A percentile compares a stretch with the other conserved stretches of the same genome.
These are phyloP conservation scores for Monoraphidium neglectum DNA, from an alignment of 139 green algal species.

Conservation along the genomic window DNA sequence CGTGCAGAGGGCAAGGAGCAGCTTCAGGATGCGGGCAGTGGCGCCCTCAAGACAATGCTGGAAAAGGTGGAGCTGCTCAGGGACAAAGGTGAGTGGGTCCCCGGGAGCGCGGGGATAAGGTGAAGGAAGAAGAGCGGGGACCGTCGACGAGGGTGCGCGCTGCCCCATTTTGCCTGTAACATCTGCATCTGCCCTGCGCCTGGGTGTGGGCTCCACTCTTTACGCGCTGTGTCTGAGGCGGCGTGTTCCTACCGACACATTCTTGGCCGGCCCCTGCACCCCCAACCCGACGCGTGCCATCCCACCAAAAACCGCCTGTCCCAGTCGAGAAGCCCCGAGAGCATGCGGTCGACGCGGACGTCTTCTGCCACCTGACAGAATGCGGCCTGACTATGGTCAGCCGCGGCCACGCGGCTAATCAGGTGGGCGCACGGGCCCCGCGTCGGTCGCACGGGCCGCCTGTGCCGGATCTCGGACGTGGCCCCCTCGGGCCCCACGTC, in stretches of 20 bases:
- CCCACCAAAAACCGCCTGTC: neutral
- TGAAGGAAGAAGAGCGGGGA: neutral
- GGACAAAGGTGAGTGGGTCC: constrained; percentile 9
- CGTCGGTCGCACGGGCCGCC: neutral
- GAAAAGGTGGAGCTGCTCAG: constrained; percentile 7
- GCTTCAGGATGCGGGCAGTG: neutral
- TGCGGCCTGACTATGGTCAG: constrained; percentile 34
- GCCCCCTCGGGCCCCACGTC: neutral
- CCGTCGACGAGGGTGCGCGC: neutral
- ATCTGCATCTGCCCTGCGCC: neutral
- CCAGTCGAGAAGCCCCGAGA: constrained; percentile 61
- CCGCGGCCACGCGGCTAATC: constrained; percentile 23
- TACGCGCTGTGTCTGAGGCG: neutral
- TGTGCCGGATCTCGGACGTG: neutral
- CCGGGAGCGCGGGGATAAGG: too few species aligned
- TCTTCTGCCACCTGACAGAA: constrained; percentile 53
- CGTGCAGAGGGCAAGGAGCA: constrained; percentile 32
- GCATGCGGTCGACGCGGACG: constrained; percentile 54
- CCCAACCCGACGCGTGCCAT: neutral
- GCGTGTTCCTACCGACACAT: neutral
- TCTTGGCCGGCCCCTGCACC: neutral
- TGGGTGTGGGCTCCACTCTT: neutral
- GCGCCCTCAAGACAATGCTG: constrained; percentile 5
- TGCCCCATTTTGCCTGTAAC: neutral
- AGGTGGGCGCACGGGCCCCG: constrained; percentile 2